Evolutionary conservation across 2,329 filamentous ascomycete genomes (phyloP).

Genomic region (Colletotrichum zoysiae): DNA sequence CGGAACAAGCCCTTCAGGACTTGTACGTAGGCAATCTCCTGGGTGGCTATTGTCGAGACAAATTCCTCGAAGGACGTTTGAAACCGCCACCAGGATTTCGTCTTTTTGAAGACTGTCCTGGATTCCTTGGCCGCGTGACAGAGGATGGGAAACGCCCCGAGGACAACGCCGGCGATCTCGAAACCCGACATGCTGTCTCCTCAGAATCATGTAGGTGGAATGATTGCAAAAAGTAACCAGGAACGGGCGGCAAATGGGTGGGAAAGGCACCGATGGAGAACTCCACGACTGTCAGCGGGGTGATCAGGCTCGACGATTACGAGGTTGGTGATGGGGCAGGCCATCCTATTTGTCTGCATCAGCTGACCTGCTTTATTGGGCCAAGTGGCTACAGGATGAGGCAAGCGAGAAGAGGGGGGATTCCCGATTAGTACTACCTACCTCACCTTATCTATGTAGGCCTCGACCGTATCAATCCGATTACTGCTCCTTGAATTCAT

Average conservation of each 20-base stretch:
- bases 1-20: constrained; percentile 17
- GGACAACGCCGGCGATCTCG: constrained; percentile 29
- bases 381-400: not conserved
- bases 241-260: no score
- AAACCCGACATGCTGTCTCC: constrained; percentile 24
- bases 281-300: not conserved
- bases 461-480: not conserved
- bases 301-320: not conserved
- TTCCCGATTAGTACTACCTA: not conserved
- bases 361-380: not conserved
- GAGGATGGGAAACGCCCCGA: constrained; percentile 27
- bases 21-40: constrained; percentile 22
- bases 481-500: no score
- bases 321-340: not conserved
- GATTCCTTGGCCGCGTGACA: constrained; percentile 8
- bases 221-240: no score
- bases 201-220: no score
- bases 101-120: not conserved
- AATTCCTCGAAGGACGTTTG: constrained; percentile 14
- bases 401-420: not conserved
- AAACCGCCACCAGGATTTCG: constrained; percentile 25
- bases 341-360: not conserved
- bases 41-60: constrained; percentile 7
- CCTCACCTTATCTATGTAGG: no score
- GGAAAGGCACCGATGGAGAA: no score